These are phyloP conservation scores for Clavispora santaluciae DNA, from an alignment of 805 yeast genomes.

Conservation along the genomic window DNA sequence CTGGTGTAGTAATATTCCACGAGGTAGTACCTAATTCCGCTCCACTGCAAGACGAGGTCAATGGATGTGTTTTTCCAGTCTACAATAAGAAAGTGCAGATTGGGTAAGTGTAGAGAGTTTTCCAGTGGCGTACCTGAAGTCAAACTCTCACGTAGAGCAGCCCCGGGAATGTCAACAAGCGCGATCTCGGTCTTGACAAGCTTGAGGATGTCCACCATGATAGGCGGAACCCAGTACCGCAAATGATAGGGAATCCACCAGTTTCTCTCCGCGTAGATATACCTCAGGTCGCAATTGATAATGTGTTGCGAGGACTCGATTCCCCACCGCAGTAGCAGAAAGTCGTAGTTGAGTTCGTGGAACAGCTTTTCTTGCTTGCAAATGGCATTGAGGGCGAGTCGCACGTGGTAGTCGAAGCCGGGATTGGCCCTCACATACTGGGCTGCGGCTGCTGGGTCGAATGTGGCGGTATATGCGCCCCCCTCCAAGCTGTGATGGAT, in stretches of 20 bases:
- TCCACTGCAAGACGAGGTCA: slow-evolving; percentile 29
- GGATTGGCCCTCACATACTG: slow-evolving; percentile 8
- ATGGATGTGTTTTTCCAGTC: slow-evolving; percentile 14
- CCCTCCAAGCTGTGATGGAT: neutral
- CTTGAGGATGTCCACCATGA: slow-evolving; percentile 18
- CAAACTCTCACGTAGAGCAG: slow-evolving; percentile 2
- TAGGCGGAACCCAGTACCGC: slow-evolving; percentile 35
- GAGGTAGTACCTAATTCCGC: slow-evolving; percentile 39
- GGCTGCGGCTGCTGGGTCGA: neutral
- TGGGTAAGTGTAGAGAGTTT: slow-evolving; percentile 1
- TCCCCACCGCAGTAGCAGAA: slow-evolving; percentile 3
- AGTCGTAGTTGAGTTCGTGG: slow-evolving; percentile 11
- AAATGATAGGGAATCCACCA: slow-evolving; percentile 31
- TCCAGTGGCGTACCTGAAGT: slow-evolving; percentile 4
- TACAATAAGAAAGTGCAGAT: slow-evolving; percentile 7
- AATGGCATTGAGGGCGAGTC: slow-evolving; percentile 19
- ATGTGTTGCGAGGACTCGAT: slow-evolving; percentile 8
- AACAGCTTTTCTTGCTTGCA: slow-evolving; percentile 20
- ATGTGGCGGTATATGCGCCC: neutral
- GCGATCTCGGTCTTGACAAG: slow-evolving; percentile 12
- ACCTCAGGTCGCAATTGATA: slow-evolving; percentile 28
- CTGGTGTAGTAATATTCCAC: slow-evolving; percentile 30
- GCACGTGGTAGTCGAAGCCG: slow-evolving; percentile 10
- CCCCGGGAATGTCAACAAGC: slow-evolving; percentile 9
- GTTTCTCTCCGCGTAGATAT: slow-evolving; percentile 27